phyloP scores from a whole-genome alignment of 129 eudicot genomes.

The Arctium minus region DNA sequence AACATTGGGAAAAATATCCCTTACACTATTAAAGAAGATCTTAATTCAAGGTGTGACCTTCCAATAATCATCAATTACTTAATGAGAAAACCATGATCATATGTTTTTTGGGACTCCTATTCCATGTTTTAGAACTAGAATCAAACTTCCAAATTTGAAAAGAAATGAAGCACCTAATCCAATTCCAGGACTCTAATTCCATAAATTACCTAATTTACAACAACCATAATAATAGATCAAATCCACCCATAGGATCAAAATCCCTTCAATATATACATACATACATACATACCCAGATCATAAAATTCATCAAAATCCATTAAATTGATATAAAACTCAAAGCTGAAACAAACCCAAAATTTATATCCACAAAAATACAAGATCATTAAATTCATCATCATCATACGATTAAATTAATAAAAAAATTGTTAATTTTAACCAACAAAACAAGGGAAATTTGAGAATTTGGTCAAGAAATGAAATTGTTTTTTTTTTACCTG shows the following conservation, averaged over 20 bases:
- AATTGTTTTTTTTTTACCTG: constrained; percentile 32
- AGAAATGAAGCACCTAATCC: background rate
- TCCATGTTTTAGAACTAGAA: background rate
- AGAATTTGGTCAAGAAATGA: background rate
- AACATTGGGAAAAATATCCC: background rate
- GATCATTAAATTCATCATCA: background rate
- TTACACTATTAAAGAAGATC: background rate
- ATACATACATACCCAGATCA: constrained; percentile 1
- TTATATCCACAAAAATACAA: background rate
- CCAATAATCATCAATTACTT: background rate
- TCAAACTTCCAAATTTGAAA: background rate
- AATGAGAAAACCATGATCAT: background rate
- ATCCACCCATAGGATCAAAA: constrained; percentile 2
- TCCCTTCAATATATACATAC: background rate
- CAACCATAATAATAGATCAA: constrained; percentile 7
- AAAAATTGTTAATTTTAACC: background rate
- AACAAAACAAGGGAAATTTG: background rate
- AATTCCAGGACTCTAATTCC: background rate
- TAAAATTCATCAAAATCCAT: background rate
- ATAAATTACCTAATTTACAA: background rate
- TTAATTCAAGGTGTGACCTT: background rate
- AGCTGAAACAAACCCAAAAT: background rate
- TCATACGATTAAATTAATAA: background rate
- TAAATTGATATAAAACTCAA: background rate
- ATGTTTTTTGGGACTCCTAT: background rate